Base-by-base conservation (phyloP, 139 green algal genomes). In the Micractinium sp. region DNA sequence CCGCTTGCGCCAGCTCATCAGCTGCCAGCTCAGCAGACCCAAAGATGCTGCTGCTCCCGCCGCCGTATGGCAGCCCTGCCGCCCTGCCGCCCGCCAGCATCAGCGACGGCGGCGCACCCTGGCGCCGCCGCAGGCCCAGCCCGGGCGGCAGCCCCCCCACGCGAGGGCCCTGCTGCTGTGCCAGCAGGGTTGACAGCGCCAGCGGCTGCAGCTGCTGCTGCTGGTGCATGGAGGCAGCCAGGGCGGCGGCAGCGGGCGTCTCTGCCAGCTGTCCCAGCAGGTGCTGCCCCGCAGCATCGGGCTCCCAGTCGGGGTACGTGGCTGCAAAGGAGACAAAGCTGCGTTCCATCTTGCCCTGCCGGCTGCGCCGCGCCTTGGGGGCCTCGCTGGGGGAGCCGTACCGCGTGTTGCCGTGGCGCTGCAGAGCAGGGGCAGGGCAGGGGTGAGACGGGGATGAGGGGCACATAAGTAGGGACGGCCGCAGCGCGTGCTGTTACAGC, bases 291-390 rank as follows among this genome's bases (percentile, higher is more conserved):
- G 73, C 80, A 18, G 74, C 38, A 78, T 77, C 53, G 0, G 73
- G 74, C 60, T 89, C 82, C 97, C 97, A 99, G 2, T 91, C 94
- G 1, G 96, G 96, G 92, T 99, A 99, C n/a, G 93, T 96, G 23
- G 94, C 93, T 1, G 94, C 93, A 92, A 99, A 99, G 27, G 92
- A 97, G 14, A 99, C 81, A 75, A 99, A 95, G 35, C 91, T 96
- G 90, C 98, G 98, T 90, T 99, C 98, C 93, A 99, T 95, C 91
- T 99, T 99, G 66, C 97, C 96, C 83, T 99, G 95, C 69, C 89
- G 76, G 81, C 91, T 96, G 67, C 94, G 91, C 27, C 29, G 75
- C 23, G 90, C 85, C 92, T 96, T 96, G 25, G 89, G 90, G 3
- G 85, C 71, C 35, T 92, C 69, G 12, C 86, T 76, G 0, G 94